Conservation (phyloP, 2,329 filamentous ascomycete genomes). For the Ceratocystis alfenasii region DNA sequence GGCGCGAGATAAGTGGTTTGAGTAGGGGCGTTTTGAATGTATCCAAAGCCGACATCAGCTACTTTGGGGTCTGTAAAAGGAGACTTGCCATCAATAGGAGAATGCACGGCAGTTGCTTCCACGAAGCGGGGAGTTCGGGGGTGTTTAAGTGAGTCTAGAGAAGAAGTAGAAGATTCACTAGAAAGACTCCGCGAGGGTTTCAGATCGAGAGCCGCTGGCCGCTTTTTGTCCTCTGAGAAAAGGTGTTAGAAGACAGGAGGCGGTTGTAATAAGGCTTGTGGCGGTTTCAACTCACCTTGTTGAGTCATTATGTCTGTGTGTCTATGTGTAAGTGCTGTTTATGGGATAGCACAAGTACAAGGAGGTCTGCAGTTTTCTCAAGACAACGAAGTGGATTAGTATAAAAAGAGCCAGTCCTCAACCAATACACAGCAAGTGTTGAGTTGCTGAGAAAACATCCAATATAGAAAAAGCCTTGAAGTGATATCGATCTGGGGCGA, state of each 20-base stretch:
- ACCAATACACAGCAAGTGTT: not conserved
- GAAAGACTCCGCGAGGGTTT: slow-evolving; percentile 37
- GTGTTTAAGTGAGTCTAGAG: slow-evolving; percentile 48
- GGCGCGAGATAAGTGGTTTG: slow-evolving; percentile 38
- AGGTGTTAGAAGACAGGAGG: slow-evolving; percentile 25
- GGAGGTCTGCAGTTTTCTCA: not conserved
- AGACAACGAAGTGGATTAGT: not conserved
- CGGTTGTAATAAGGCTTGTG: not conserved
- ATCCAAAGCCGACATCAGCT: slow-evolving; percentile 84
- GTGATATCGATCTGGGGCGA: not conserved
- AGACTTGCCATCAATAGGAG: slow-evolving; percentile 52
- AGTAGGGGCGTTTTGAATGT: slow-evolving; percentile 54
- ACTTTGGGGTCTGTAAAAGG: slow-evolving; percentile 55
- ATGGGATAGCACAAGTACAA: not conserved
- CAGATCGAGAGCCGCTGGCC: slow-evolving; percentile 45
- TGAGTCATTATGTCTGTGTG: slow-evolving; percentile 28
- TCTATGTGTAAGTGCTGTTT: not conserved
- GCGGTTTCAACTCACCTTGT: slow-evolving; percentile 31
- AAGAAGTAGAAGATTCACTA: slow-evolving; percentile 39
- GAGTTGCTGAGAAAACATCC: not conserved
- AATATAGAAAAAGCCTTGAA: not conserved
- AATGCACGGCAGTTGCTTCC: slow-evolving; percentile 68
- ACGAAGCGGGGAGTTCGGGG: slow-evolving; percentile 68
- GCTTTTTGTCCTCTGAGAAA: slow-evolving; percentile 41
- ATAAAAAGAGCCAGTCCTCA: not conserved